These are phyloP conservation scores for Obba rivulosa DNA, from an alignment of 768 basidiomycete genomes.

Conservation along the genomic window DNA sequence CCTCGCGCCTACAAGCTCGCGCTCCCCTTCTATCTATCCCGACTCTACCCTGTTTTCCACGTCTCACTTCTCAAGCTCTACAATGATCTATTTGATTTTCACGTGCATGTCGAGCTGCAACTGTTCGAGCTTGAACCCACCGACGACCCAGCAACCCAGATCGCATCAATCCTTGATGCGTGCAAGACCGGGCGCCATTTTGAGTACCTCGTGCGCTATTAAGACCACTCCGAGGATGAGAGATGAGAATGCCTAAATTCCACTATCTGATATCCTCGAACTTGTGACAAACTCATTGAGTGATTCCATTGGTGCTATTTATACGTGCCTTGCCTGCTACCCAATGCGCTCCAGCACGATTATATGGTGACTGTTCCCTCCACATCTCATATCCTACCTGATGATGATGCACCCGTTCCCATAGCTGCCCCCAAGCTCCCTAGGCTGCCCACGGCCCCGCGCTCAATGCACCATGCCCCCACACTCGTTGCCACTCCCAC, in stretches of 20 bases:
- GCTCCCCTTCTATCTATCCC: slow-evolving; percentile 17
- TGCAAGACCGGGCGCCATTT: slow-evolving; percentile 30
- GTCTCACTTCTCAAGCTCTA: slow-evolving; percentile 26
- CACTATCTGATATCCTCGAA: slow-evolving; percentile 28
- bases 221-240: slow-evolving; percentile 19
- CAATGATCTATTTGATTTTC: slow-evolving; percentile 28
- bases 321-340: slow-evolving; percentile 24
- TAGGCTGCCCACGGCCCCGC: background rate
- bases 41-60: slow-evolving; percentile 35
- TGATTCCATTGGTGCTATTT: slow-evolving; percentile 30
- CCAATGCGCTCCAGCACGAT: slow-evolving; percentile 9
- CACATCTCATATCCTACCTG: too few species aligned
- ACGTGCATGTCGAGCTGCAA: slow-evolving; percentile 16
- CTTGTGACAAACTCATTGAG: slow-evolving; percentile 26
- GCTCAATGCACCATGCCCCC: background rate
- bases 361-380: too few species aligned
- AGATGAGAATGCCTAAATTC: slow-evolving; percentile 30
- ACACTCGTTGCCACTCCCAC: background rate
- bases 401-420: too few species aligned
- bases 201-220: slow-evolving; percentile 32
- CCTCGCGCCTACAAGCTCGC: too few species aligned
- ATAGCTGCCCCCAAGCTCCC: too few species aligned
- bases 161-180: slow-evolving; percentile 25
- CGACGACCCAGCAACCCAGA: slow-evolving; percentile 1
- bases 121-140: slow-evolving; percentile 3